Evolutionary conservation across 148 eudicot species (phyloP), one percentile per base, ranked within the genome.

Genomic region (Arbutus unedo): DNA sequence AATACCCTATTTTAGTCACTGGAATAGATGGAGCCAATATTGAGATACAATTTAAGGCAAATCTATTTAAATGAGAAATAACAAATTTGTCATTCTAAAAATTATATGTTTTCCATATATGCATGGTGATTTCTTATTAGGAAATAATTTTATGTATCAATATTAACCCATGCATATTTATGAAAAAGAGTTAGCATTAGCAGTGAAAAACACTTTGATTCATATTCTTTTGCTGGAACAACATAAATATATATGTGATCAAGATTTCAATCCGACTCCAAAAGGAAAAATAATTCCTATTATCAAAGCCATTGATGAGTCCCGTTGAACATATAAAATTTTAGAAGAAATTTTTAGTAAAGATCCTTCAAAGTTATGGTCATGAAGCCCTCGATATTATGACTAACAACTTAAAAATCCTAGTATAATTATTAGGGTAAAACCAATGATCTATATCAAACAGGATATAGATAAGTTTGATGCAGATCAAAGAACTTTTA

Each of bases 381-480:
- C 38, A 3, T 38, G 3, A 15, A 45, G 76, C 4, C 53, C 76
- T 3, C 3, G 53, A 1, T 73, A 2, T 3, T 73, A 25, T 73
- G 16, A 10, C 5, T 45, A 45, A 1, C 18, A 73, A 45, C 47
- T 73, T 5, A 45, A 5, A 44, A 8, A 73, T 6, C 51, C 8
- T 14, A 21, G 45, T 14, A 23, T 44, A 44, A 16, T 31, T 1
- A 31, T 31, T 31, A 31, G 38, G 38, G 51, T 73, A 44, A 73
- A 45, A 73, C 76, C 53, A 13, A 73, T 73, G 23, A 47, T 73
- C 51, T 73, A 73, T 73, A 16, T 10, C 18, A 73, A 23, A 44
- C 19, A 71, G 2, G 49, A 71, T 71, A 71, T 71, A 43, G 75
- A 71, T 71, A 49, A 71, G 16, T 71, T 44, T 73, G 51, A 73